Conservation (phyloP, 495 filamentous ascomycete genomes). For the Hyaloscypha finlandica region DNA sequence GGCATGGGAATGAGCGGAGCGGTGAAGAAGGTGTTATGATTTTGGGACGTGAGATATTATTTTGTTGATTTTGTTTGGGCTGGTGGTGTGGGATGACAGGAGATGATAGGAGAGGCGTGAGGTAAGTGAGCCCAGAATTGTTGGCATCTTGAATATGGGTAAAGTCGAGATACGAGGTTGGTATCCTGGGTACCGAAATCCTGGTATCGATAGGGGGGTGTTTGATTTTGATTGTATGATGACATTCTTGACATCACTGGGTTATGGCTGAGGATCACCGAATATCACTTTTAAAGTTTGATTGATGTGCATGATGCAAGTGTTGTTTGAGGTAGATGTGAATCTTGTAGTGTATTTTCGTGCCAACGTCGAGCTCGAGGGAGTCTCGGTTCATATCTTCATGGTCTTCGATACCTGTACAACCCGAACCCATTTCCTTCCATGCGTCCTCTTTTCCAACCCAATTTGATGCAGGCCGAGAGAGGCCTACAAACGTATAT, state of each 20-base stretch:
- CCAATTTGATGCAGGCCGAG: background rate
- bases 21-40: background rate
- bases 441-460: background rate
- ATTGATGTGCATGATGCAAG: background rate
- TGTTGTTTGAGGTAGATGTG: conserved; percentile 12
- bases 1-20: background rate
- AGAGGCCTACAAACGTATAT: background rate
- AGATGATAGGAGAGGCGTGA: background rate
- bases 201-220: background rate
- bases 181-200: background rate
- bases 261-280: background rate
- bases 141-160: background rate
- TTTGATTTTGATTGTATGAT: background rate
- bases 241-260: background rate
- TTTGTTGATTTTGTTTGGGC: background rate
- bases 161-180: background rate
- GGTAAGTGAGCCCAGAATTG: background rate
- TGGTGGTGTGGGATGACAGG: background rate
- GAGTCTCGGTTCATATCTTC: conserved; percentile 11
- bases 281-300: background rate
- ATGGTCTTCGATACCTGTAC: conserved; percentile 10
- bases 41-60: background rate
- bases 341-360: conserved; percentile 26
- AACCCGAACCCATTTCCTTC: background rate
- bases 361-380: conserved; percentile 2